A percentile compares a stretch with the other conserved stretches of the same genome.
Conservation (phyloP, 495 filamentous ascomycete species). For the Aspergillus nidulans region DNA sequence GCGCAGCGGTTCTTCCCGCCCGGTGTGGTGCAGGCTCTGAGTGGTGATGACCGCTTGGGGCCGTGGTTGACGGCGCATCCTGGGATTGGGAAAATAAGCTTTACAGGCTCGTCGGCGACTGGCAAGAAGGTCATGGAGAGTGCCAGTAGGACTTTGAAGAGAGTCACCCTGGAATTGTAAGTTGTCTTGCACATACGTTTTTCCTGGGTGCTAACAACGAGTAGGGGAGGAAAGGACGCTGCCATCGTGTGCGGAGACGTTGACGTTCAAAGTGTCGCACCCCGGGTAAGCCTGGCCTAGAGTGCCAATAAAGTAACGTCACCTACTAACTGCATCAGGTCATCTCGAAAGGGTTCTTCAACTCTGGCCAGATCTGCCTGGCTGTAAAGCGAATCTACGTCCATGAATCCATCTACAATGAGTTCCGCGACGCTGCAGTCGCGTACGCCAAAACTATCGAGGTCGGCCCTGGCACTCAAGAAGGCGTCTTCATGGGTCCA, state of each 20-base stretch:
- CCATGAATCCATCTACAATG: neutral
- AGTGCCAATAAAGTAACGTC: neutral
- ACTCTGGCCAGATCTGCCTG: neutral
- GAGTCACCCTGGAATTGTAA: neutral
- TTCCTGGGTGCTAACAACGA: no score
- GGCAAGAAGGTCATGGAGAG: constrained; percentile 34
- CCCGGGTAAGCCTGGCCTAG: no score
- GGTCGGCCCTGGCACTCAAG: neutral
- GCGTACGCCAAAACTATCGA: neutral
- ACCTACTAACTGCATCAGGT: no score
- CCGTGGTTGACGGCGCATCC: constrained; percentile 88
- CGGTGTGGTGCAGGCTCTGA: constrained; percentile 83
- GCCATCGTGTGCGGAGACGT: neutral
- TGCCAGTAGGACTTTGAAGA: neutral
- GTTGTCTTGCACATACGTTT: no score
- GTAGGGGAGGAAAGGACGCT: neutral
- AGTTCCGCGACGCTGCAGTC: neutral
- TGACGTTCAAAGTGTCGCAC: neutral
- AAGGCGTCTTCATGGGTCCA: neutral
- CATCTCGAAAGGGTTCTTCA: no score
- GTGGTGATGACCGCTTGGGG: constrained; percentile 61
- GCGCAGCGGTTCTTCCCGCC: constrained; percentile 80
- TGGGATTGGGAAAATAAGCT: constrained; percentile 79
- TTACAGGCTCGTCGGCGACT: constrained; percentile 86
- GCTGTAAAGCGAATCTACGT: neutral